Percentiles rank a stretch among this genome's conserved stretches.
Conservation (phyloP, 1,284 basidiomycete genomes). For the Boletus hoseneyae region DNA sequence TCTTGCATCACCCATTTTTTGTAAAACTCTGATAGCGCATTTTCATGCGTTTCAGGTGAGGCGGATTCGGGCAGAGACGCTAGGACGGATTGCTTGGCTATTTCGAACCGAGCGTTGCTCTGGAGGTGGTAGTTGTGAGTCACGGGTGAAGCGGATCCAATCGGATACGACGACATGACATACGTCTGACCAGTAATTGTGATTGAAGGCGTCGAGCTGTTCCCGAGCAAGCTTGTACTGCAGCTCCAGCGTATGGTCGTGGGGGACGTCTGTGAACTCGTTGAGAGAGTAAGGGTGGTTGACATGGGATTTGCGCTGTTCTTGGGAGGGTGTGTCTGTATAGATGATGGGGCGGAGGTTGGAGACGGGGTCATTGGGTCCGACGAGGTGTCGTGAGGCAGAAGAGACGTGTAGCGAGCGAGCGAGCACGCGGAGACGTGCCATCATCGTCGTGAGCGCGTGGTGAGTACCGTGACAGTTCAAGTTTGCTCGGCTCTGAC, state of each 20-base stretch:
- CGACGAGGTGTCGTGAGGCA: conserved; percentile 48
- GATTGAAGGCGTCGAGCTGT: conserved; percentile 67
- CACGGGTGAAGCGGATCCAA: not conserved
- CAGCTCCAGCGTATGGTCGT: conserved; percentile 47
- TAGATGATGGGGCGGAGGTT: conserved; percentile 75
- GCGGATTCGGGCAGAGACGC: conserved; percentile 51
- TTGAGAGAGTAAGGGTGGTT: conserved; percentile 69
- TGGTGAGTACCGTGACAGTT: no score
- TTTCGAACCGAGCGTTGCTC: conserved; percentile 73
- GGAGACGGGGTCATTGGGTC: conserved; percentile 72
- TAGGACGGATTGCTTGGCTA: conserved; percentile 56
- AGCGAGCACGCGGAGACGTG: not conserved
- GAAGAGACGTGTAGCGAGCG: conserved; percentile 44
- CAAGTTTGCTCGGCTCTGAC: no score
- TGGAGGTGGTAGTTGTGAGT: conserved; percentile 29
- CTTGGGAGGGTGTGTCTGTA: conserved; percentile 43
- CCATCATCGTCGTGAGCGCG: no score
- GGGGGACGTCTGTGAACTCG: conserved; percentile 51
- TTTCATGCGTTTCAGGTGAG: conserved; percentile 53
- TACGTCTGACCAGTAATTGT: conserved; percentile 75
- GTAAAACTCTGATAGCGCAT: conserved; percentile 67
- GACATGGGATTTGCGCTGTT: conserved; percentile 16
- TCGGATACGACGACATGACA: conserved; percentile 28
- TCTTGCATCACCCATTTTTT: conserved; percentile 69
- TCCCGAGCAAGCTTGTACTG: conserved; percentile 67